Base-by-base conservation (phyloP, 345 rosid species). In the Balakata baccata region DNA sequence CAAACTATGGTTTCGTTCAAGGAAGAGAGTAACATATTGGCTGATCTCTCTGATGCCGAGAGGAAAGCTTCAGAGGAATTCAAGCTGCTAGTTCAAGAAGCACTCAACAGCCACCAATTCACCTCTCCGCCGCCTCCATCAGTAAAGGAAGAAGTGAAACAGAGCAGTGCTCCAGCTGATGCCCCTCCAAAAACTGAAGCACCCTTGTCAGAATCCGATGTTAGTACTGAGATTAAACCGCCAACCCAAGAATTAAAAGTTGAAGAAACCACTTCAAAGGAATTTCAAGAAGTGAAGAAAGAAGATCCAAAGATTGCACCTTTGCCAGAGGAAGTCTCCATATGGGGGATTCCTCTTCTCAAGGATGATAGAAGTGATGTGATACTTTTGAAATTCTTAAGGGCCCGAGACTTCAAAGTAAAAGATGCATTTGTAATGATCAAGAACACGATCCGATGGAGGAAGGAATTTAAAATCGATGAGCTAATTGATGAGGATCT, bases 331-430 rank as follows among this genome's bases (percentile, higher is more conserved):
- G 85, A 87, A 74, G 72, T 87, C 50, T 82, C 75, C 51, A 84
- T 90, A 39, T 90, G 93, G 91, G 91, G 98, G 9, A 82, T 92
- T 49, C 92, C 96, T 6, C 91, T 94, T 60, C 86, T 92, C 18
- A 79, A 81, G 64, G 96, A 94, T 81, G 89, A 90, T n/a, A 69
- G 81, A 74, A 88, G 82, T 76, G 92, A 94, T 70, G 88, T 88
- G 73, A 85, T 94, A 75, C 82, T 94, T 11, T 76, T 94, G 18
- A 92, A 92, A 67, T 90, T 89, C 81, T 68, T 92, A 22, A 80
- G 97, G 58, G 98, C 98, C 0, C 86, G 97, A 71, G 98, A 94
- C 70, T 94, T 94, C 77, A 90, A 86, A 73, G 87, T 77, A 0
- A 83, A 81, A 75, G 97, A 94, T 23, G 92, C 97, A 6, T 87